phyloP scores from a whole-genome alignment of 352 stramenopile species.

The Pythium phragmitis region DNA sequence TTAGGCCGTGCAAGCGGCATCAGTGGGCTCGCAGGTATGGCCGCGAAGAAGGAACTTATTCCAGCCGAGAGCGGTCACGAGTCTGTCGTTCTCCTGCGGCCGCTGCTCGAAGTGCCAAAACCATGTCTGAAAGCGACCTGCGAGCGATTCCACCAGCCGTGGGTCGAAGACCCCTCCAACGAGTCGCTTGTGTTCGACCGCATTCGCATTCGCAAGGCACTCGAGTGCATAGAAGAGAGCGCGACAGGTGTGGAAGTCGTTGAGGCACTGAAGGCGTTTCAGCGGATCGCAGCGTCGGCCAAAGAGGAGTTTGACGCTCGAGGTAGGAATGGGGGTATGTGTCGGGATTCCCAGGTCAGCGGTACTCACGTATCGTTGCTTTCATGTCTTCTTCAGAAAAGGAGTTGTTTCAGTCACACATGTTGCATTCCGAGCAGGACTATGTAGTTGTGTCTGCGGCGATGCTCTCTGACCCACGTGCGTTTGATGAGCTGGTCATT shows the following conservation, averaged over 20 bases:
- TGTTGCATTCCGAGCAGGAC: constrained; percentile 22
- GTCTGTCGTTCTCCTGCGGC: constrained; percentile 43
- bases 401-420: constrained; percentile 47
- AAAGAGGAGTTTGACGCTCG: constrained; percentile 19
- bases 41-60: constrained; percentile 15
- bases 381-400: constrained; percentile 34
- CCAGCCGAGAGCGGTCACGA: constrained; percentile 2
- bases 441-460: constrained; percentile 38
- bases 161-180: constrained; percentile 85
- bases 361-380: not conserved
- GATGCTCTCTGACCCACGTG: constrained; percentile 45
- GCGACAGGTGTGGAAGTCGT: not conserved
- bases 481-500: constrained; percentile 70
- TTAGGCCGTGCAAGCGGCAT: constrained; percentile 71
- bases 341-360: not conserved
- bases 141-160: constrained; percentile 62
- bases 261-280: constrained; percentile 16
- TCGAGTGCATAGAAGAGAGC: constrained; percentile 8
- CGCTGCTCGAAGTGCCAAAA: constrained; percentile 64
- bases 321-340: constrained; percentile 2
- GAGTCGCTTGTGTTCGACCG: constrained; percentile 75
- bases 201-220: constrained; percentile 80
- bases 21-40: constrained; percentile 74
- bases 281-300: constrained; percentile 19
- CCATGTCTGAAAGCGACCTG: constrained; percentile 64